Base-by-base conservation (phyloP, 2,329 filamentous ascomycete species). In the Aureobasidium sp. region DNA sequence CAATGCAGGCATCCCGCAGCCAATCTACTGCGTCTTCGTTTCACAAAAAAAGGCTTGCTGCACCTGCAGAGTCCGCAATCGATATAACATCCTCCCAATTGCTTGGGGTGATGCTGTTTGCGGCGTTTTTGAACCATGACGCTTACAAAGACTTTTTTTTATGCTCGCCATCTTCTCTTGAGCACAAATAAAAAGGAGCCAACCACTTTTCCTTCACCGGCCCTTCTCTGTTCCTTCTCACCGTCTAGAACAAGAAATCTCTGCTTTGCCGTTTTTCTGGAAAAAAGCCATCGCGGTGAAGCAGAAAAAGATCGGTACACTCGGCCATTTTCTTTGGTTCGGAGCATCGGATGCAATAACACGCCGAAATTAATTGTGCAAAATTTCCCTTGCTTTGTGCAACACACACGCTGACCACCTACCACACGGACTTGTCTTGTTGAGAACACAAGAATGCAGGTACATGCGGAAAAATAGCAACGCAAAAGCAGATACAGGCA, bases 1-100 rank as follows among this genome's bases (percentile, higher is more conserved):
- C 46, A 49, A 21, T 46, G 23, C 43, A 29, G 11, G 25, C 27
- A 3, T 47, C 27, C 42, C 42, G 4, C 2, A 17, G 46, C 46
- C n/a, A 27, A 27, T 45, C 13, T 27, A 21, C n/a, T n/a, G 15
- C 29, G 3, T 53, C 21, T 9, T 27, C 37, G 51, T 55, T 55
- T 55, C 51, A 54, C 50, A 54, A 21, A 31, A n/a, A 10, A 55
- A 55, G 51, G 51, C 38, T 33, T 33, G 51, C 43, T 33, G 51
- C 43, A 43, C 11, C 40, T 21, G 33, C 27, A 49, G 8, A 37
- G 31, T 3, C 29, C 9, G 37, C 51, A 31, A 54, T 54, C 35
- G 50, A 40, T 54, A 53, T 8, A 37, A 4, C 4, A 29, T 9
- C 27, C 27, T 27, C 13, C 19, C 49, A 38, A 42, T 42, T 17